Percentiles rank a stretch among this genome's conserved stretches.
Evolutionary conservation across 2,329 filamentous ascomycete species (phyloP).

Genomic region (Biscogniauxia mediterranea): DNA sequence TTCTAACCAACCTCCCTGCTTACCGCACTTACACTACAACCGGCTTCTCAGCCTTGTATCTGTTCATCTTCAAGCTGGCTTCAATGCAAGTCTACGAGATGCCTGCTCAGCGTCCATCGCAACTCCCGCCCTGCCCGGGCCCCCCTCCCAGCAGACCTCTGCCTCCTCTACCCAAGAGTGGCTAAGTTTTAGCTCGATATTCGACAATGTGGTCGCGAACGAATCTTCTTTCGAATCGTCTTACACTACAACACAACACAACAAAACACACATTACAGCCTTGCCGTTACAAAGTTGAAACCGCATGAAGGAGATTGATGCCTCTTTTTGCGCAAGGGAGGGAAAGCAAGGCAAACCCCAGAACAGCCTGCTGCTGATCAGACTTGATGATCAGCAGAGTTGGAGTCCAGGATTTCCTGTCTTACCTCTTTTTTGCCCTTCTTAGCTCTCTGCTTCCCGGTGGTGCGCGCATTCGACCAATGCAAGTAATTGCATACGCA

Average conservation of each 20-base stretch:
- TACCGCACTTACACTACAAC: conserved; percentile 11
- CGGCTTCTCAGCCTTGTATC: background rate
- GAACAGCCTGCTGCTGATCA: conserved; percentile 19
- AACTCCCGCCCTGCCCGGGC: conserved; percentile 66
- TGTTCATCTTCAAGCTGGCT: conserved; percentile 28
- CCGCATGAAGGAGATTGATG: conserved; percentile 17
- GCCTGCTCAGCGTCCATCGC: conserved; percentile 61
- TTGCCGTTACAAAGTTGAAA: conserved; percentile 17
- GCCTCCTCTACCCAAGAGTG: conserved; percentile 62
- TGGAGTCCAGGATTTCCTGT: conserved; percentile 21
- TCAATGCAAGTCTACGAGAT: conserved; percentile 39
- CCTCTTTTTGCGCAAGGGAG: conserved; percentile 5
- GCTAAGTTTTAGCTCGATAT: conserved; percentile 36
- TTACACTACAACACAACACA: background rate
- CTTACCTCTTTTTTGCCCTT: conserved; percentile 21
- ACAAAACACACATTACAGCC: conserved; percentile 1
- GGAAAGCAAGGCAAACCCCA: conserved; percentile 13
- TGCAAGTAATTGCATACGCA: conserved; percentile 19
- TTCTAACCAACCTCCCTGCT: conserved; percentile 12
- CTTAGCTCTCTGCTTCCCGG: conserved; percentile 19
- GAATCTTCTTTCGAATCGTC: conserved; percentile 15
- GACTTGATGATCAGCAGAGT: conserved; percentile 18
- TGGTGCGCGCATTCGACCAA: conserved; percentile 19
- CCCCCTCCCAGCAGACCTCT: conserved; percentile 64
- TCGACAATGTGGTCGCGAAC: conserved; percentile 3